Conservation (phyloP, 106 monocot species). For the Xerophyta viscosa region DNA sequence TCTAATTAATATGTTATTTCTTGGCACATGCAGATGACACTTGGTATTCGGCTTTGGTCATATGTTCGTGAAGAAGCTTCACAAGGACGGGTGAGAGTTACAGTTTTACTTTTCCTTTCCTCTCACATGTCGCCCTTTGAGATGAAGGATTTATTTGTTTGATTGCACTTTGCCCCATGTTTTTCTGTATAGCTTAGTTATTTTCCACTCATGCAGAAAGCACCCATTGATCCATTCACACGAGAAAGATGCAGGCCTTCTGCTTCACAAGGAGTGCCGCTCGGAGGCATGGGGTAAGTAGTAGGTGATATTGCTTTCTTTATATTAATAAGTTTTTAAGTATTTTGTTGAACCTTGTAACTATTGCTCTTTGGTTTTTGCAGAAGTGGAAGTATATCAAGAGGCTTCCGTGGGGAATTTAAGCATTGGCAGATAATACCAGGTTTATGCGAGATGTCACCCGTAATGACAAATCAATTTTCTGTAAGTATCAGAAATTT, state of each 20-base stretch:
- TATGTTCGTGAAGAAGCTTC: conserved; percentile 99
- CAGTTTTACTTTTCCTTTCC: not conserved
- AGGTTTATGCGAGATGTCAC: conserved; percentile 79
- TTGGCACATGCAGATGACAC: conserved; percentile 50
- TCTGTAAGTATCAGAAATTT: conserved; percentile 47
- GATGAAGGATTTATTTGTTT: not conserved
- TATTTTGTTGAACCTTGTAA: not conserved
- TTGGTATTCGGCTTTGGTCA: conserved; percentile 97
- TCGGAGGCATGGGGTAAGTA: conserved; percentile 97
- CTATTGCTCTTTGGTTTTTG: conserved; percentile 3
- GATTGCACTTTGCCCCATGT: no score
- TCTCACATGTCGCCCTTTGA: not conserved
- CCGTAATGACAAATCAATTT: conserved; percentile 95
- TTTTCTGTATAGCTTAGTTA: not conserved
- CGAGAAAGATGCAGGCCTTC: conserved; percentile 76
- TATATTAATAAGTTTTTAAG: not conserved
- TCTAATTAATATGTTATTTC: no score
- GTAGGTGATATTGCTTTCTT: not conserved
- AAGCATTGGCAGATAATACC: conserved; percentile 97
- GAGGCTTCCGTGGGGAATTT: conserved; percentile 98
- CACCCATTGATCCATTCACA: conserved; percentile 98
- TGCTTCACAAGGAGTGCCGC: conserved; percentile 97
- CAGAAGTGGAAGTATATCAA: conserved; percentile 98
- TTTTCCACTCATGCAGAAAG: conserved; percentile 67
- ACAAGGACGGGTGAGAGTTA: conserved; percentile 74